These are phyloP conservation scores for Hypholoma fasciculare DNA, from an alignment of 768 basidiomycete genomes.

Conservation along the genomic window DNA sequence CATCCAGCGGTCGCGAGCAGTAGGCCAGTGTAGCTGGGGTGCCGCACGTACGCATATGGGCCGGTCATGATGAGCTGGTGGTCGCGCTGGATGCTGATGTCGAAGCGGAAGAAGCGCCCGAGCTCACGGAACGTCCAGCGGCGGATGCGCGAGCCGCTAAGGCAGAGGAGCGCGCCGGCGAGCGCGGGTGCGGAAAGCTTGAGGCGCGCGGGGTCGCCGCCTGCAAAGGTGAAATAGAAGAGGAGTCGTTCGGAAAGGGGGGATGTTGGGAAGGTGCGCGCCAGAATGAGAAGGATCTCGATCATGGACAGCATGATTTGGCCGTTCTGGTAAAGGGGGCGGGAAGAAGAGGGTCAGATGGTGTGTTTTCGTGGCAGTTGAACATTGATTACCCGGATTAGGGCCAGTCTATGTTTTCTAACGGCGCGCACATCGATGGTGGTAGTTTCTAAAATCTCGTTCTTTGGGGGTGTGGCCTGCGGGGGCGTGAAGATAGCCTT, in stretches of 20 bases:
- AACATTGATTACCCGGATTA: neutral
- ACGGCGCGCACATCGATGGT: slow-evolving; percentile 1
- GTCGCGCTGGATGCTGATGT: slow-evolving; percentile 35
- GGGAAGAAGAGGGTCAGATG: neutral
- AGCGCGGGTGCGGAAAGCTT: neutral
- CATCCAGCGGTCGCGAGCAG: slow-evolving; percentile 16
- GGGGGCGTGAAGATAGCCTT: slow-evolving; percentile 1
- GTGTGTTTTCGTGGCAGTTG: neutral
- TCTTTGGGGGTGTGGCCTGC: slow-evolving; percentile 1
- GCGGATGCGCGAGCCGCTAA: slow-evolving; percentile 5
- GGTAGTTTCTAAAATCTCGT: slow-evolving; percentile 3
- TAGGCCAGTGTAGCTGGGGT: slow-evolving; percentile 43
- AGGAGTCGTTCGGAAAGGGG: neutral
- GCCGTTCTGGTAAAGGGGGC: neutral
- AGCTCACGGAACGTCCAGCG: slow-evolving; percentile 7
- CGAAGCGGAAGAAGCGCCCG: slow-evolving; percentile 14
- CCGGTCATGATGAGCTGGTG: slow-evolving; percentile 43
- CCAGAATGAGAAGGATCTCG: slow-evolving; percentile 4
- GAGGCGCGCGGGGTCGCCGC: neutral
- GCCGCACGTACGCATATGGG: slow-evolving; percentile 43
- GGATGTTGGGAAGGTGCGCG: neutral
- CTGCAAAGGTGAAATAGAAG: neutral
- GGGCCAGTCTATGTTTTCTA: neutral
- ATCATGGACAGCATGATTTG: neutral
- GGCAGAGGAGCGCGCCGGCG: neutral